A percentile compares a stretch with the other conserved stretches of the same genome.
phyloP scores from a whole-genome alignment of 2,329 filamentous ascomycete genomes.

The Aspergillus pseudotamarii region DNA sequence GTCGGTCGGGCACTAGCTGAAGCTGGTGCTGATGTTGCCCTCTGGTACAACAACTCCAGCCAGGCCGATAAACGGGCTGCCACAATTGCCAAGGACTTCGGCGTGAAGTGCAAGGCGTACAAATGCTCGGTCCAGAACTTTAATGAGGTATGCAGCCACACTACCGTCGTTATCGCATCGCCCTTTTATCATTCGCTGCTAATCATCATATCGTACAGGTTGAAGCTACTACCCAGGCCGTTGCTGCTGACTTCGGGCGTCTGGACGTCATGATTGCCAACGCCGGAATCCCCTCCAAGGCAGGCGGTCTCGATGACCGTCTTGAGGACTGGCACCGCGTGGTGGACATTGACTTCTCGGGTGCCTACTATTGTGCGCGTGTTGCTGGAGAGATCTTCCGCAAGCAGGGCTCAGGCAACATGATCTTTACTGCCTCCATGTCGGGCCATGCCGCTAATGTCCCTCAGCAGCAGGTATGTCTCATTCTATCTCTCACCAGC shows the following conservation, averaged over 20 bases:
- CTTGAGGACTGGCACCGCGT: slow-evolving; percentile 43
- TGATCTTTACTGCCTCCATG: slow-evolving; percentile 42
- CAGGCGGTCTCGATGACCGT: slow-evolving; percentile 40
- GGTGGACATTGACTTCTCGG: slow-evolving; percentile 41
- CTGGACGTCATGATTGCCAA: slow-evolving; percentile 76
- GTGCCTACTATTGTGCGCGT: slow-evolving; percentile 41
- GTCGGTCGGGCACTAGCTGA: slow-evolving; percentile 33
- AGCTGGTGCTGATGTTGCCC: slow-evolving; percentile 43
- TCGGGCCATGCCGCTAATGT: slow-evolving; percentile 41
- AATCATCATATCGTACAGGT: slow-evolving; percentile 46
- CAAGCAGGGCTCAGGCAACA: slow-evolving; percentile 34
- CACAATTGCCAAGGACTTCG: neutral
- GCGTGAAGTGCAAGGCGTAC: neutral
- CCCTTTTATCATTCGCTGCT: neutral
- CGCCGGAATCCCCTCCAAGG: slow-evolving; percentile 66
- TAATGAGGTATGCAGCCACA: neutral
- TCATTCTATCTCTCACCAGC: neutral
- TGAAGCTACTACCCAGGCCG: neutral
- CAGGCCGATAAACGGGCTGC: neutral
- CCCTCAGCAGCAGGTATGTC: slow-evolving; percentile 38
- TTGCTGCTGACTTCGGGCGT: slow-evolving; percentile 58
- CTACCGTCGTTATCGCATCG: neutral
- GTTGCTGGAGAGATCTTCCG: slow-evolving; percentile 41
- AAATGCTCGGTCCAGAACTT: neutral
- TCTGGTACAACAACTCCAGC: slow-evolving; percentile 24